Evolutionary conservation across 1,139 yeast genomes (phyloP).

Genomic region (Kodamaea ohmeri): DNA sequence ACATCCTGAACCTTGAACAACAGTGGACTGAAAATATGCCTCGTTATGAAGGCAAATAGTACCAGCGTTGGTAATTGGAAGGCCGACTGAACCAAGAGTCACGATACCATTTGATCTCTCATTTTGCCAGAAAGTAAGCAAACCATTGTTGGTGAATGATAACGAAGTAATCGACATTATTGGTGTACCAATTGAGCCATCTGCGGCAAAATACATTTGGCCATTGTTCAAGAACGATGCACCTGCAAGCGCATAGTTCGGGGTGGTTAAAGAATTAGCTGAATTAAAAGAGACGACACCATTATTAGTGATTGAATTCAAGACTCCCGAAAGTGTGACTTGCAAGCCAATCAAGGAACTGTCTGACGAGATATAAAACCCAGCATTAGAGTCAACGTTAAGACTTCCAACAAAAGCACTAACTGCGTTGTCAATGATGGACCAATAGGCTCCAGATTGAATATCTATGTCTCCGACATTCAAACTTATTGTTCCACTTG

Average conservation of each 20-base stretch:
- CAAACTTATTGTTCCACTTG: conserved; percentile 20
- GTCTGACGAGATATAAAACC: conserved; percentile 22
- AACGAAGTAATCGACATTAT: conserved; percentile 21
- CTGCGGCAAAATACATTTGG: conserved; percentile 27
- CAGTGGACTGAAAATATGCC: conserved; percentile 14
- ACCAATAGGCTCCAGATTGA: conserved; percentile 31
- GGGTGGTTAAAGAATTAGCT: conserved; percentile 14
- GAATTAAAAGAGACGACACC: conserved; percentile 18
- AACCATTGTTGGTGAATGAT: conserved; percentile 28
- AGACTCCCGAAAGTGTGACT: conserved; percentile 12
- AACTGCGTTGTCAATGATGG: conserved; percentile 30
- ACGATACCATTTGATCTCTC: conserved; percentile 20
- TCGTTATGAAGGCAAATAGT: conserved; percentile 16
- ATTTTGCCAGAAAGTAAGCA: conserved; percentile 24
- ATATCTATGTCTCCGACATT: conserved; percentile 26
- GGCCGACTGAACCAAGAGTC: conserved; percentile 21
- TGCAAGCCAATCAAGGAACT: conserved; percentile 10
- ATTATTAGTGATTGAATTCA: conserved; percentile 13
- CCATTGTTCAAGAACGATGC: conserved; percentile 28
- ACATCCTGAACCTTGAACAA: conserved; percentile 18
- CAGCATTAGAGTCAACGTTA: conserved; percentile 24
- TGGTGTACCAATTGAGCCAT: conserved; percentile 21
- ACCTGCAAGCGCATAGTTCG: conserved; percentile 22
- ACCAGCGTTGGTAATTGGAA: conserved; percentile 19
- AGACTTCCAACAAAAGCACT: conserved; percentile 24